Evolutionary conservation across 2,329 filamentous ascomycete genomes (phyloP), one percentile per base, ranked within the genome.

Genomic region (Colletotrichum echinochloae): DNA sequence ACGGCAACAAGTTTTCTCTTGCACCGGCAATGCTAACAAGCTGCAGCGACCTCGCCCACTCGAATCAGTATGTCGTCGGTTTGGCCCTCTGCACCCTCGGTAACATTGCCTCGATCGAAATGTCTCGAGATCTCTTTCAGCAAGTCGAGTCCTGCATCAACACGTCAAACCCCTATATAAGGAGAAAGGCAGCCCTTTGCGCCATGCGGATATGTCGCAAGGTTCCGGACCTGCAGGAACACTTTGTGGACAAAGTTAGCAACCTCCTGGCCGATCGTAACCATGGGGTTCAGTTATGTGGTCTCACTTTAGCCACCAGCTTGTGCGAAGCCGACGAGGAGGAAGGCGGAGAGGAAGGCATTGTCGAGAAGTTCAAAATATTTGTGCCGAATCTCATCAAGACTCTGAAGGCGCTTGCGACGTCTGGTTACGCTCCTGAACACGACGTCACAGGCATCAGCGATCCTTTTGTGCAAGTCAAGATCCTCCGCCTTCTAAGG

Each of bases 161-260:
- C 51, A 98, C 95, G 59, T 92, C 94, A 63, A 99, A 99, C 80
- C 96, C 96, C n/a, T 99, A 99, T 80, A 98, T 99, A 79, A 90
- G 96, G 76, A 90, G 96, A 76, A 99, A 99, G 85, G 96, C 96
- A 23, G 96, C 96, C 5, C 88, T 99, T n/a, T 99, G 96, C 82
- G 96, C 96, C 60, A 99, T 99, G 96, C 90, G 95, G 74, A 98
- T 99, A 86, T 98, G 95, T 83, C 92, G 94, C 76, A 99, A 99
- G 82, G 96, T 99, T 14, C 96, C 97, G 7, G 96, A 99, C 80
- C 84, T 99, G 64, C 94, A 97, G 81, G 97, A 99, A 80, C 95
- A 99, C 82, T 99, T 99, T 78, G 80, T 98, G 68, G 96, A 99
- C 72, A 98, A 98, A 81, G 93, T 95, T 20, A 92, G 96, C 72